Conservation (phyloP, 2,329 filamentous ascomycete genomes). For the Huntiella abstrusa region DNA sequence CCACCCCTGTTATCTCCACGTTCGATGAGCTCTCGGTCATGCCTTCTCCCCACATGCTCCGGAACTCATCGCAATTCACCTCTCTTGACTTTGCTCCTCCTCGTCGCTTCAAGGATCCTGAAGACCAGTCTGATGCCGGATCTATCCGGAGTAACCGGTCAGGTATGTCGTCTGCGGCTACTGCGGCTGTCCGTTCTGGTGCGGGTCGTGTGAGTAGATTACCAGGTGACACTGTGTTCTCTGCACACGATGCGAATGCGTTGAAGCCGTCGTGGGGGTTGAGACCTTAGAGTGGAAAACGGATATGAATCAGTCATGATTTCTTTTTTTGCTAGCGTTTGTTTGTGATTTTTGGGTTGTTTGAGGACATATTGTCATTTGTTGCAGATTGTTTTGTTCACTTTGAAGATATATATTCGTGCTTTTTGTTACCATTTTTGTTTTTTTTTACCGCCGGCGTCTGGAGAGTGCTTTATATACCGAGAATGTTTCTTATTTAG, state of each 20-base stretch:
- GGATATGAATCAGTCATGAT: slow-evolving; percentile 6
- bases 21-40: slow-evolving; percentile 75
- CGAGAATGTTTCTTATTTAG: background rate
- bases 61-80: slow-evolving; percentile 64
- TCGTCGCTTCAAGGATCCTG: slow-evolving; percentile 45
- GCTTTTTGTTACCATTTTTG: slow-evolving; percentile 14
- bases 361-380: background rate
- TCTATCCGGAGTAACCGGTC: slow-evolving; percentile 47
- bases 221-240: slow-evolving; percentile 65
- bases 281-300: slow-evolving; percentile 21
- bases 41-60: slow-evolving; percentile 69
- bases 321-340: slow-evolving; percentile 9
- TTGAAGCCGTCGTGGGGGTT: slow-evolving; percentile 43
- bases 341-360: background rate
- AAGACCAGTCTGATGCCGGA: slow-evolving; percentile 45
- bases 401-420: slow-evolving; percentile 10
- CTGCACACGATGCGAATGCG: slow-evolving; percentile 44
- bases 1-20: slow-evolving; percentile 61
- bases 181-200: slow-evolving; percentile 56
- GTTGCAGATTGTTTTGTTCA: slow-evolving; percentile 6
- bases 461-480: too few species aligned
- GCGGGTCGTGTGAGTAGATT: slow-evolving; percentile 76
- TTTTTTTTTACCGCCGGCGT: background rate
- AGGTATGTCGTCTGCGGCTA: slow-evolving; percentile 54
- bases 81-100: slow-evolving; percentile 65